A percentile compares a stretch with the other conserved stretches of the same genome.
Conservation (phyloP, 23 red algal species). For the Pyropia haitanensis region DNA sequence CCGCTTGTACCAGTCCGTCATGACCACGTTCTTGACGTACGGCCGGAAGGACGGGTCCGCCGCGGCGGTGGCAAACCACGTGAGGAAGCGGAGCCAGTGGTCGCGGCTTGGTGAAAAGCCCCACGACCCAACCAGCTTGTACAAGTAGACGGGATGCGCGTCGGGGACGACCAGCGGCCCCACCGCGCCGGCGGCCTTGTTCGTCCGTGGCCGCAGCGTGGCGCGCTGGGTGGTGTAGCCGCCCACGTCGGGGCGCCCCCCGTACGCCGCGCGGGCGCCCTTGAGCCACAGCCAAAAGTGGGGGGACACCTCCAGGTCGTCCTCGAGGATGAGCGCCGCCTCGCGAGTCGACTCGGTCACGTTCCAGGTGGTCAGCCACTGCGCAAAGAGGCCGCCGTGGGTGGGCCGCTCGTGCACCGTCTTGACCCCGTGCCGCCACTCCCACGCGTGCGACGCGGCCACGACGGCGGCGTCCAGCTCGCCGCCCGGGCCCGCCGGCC, state of each 20-base stretch:
- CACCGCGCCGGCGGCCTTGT: constrained; percentile 26
- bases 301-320: constrained; percentile 68
- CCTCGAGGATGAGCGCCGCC: constrained; percentile 57
- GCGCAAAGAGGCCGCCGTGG: constrained; percentile 47
- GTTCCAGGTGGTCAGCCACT: constrained; percentile 69
- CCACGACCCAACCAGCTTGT: constrained; percentile 56
- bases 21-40: constrained; percentile 48
- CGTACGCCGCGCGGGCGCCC: constrained; percentile 45
- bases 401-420: constrained; percentile 31
- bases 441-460: constrained; percentile 12
- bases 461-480: constrained; percentile 22
- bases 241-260: constrained; percentile 30
- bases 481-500: constrained; percentile 10
- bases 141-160: constrained; percentile 36
- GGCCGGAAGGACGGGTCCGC: constrained; percentile 15
- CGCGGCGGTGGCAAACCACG: constrained; percentile 26
- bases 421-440: constrained; percentile 44
- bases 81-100: constrained; percentile 44
- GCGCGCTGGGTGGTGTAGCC: constrained; percentile 53
- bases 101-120: constrained; percentile 59
- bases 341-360: constrained; percentile 38
- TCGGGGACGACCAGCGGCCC: constrained; percentile 23
- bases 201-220: constrained; percentile 33
- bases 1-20: constrained; percentile 59
- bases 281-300: constrained; percentile 52